Base-by-base conservation (phyloP, 768 basidiomycete species). In the Imleria badia region DNA sequence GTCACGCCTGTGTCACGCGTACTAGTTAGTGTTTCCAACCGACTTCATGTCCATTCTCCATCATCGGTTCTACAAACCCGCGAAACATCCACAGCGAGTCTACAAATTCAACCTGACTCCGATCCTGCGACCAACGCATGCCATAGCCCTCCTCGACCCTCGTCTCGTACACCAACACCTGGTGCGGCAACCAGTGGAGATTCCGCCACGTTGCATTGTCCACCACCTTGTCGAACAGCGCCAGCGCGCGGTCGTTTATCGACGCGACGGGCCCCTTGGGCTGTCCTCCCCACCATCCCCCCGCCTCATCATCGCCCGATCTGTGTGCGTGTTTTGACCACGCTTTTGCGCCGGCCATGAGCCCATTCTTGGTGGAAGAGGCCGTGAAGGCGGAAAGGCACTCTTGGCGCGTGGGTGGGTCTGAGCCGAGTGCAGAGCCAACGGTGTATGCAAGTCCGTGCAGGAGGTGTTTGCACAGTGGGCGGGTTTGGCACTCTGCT, bases 321-420 rank as follows among this genome's bases (percentile, higher is more conserved):
- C 85, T 73, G 56, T 84, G 84, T 1, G 78, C 76, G 58, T 87
- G 85, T 58, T 87, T 87, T 3, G 82, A 77, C 84, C 84, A 87
- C 7, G 85, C 84, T 26, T 83, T 78, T 2, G 83, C 80, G 14
- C 85, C 85, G 4, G 80, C 78, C 3, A 75, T 82, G 40, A 87
- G 74, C n/a, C 72, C 77, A 33, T 71, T 78, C 19, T 65, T 78
- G 56, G 83, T 85, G 5, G 78, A 69, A 33, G 61, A 33, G 20
- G 74, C 57, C 5, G 75, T 66, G 64, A 82, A 87, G 2, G 84
- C 82, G 14, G 69, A 64, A 7, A 82, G 75, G 62, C 85, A 86
- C 9, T 66, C 66, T n/a, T 78, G 72, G 3, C 63, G 60, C 1
- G 77, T 75, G 3, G 85, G 84, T 3, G 84, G 81, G 6, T 64